Evolutionary conservation across 2,329 filamentous ascomycete genomes (phyloP).

Genomic region (Aspergillus candidus): DNA sequence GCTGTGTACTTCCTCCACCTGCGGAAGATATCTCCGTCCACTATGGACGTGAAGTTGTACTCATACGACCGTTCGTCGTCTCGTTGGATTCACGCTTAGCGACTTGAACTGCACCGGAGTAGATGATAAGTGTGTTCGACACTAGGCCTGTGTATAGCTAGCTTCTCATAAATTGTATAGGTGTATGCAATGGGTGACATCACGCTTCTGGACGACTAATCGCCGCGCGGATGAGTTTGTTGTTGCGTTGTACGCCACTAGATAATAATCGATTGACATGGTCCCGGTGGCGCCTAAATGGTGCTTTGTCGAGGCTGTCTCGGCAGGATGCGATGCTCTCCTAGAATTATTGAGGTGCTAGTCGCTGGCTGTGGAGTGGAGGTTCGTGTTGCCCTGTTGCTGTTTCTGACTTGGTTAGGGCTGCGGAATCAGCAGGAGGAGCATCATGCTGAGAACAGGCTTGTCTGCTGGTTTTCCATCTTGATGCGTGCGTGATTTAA

Average conservation of each 20-base stretch:
- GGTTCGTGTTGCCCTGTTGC: conserved; percentile 45
- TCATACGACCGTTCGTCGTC: conserved; percentile 49
- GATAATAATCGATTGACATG: conserved; percentile 46
- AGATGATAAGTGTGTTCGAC: too few species aligned
- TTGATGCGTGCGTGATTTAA: not conserved
- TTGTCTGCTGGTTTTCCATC: conserved; percentile 24
- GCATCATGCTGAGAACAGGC: conserved; percentile 49
- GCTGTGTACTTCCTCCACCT: conserved; percentile 49
- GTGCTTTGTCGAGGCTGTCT: conserved; percentile 30
- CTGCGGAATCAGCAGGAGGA: conserved; percentile 51
- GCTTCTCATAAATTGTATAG: conserved; percentile 33
- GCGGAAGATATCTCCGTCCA: conserved; percentile 54
- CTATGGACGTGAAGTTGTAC: conserved; percentile 33
- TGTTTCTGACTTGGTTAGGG: conserved; percentile 37
- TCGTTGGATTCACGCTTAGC: too few species aligned
- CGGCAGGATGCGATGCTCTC: conserved; percentile 33
- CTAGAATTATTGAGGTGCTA: conserved; percentile 34
- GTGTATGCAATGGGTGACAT: conserved; percentile 40
- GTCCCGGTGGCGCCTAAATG: conserved; percentile 51
- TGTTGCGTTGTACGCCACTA: conserved; percentile 50
- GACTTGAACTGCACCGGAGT: too few species aligned
- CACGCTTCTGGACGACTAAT: conserved; percentile 49
- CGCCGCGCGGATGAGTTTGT: conserved; percentile 49
- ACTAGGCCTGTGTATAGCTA: conserved; percentile 44
- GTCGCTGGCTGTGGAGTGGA: conserved; percentile 48